Base-by-base conservation (phyloP, 306 rosid genomes). In the Prunus dulcis region DNA sequence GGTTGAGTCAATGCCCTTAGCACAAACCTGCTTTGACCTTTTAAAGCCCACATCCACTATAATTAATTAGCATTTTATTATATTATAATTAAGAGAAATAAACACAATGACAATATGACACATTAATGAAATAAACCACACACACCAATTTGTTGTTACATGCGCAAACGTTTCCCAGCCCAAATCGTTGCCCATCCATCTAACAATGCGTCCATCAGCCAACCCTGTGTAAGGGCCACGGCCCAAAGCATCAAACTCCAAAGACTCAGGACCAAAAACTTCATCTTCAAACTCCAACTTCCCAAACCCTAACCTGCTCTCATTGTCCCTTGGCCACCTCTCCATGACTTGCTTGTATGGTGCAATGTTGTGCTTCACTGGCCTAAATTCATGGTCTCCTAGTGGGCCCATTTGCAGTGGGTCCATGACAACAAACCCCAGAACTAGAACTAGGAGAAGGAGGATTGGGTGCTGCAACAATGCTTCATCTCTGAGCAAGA, bases 161-260 rank as follows among this genome's bases (percentile, higher is more conserved):
- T 87, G 56, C 43, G 97, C 96, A 86, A 91, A 94, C 15, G 95
- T 94, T 80, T 94, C 97, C 98, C 98, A 95, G 20, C 98, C 97
- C 53, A 81, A 58, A 8, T 84, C 83, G 3, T 82, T 83, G 5
- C 96, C 98, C 98, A 92, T 95, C 98, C 98, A 95, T 75, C 98
- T 47, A 25, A 95, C 98, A 74, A 95, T 15, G 46, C 97, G 97
- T 1, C 98, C 98, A 75, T 95, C 97, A 0, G 97, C 98, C 73
- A 92, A 83, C 19, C 97, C 98, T 12, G 93, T 74, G 55, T 95
- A 92, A 19, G 98, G 98, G 8, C 98, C 98, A 27, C 80, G 89
- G 17, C 98, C 97, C 73, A 81, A 28, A 18, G 56, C 34, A 60
- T 95, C 98, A 14, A 95, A 92, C 81, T 95, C 98, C 66, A 92